These are phyloP conservation scores for Bruguiera parviflora DNA, from an alignment of 345 rosid species.

Conservation along the genomic window DNA sequence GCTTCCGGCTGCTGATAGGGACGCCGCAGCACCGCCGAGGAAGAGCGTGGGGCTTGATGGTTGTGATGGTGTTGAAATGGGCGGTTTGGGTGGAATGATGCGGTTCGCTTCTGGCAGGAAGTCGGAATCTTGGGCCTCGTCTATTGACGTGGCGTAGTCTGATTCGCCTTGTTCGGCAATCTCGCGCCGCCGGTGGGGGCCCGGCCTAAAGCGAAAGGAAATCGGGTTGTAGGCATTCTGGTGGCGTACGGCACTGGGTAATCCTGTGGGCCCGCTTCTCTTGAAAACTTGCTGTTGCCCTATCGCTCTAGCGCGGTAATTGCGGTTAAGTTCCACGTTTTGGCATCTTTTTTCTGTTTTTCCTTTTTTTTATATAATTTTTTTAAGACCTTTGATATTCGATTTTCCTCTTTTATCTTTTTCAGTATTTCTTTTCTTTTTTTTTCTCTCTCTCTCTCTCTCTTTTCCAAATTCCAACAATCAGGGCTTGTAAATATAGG, in stretches of 20 bases:
- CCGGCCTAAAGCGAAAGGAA: background rate
- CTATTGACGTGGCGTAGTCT: constrained; percentile 23
- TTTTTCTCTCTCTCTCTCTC: too few species aligned
- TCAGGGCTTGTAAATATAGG: constrained; percentile 28
- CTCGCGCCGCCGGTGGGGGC: constrained; percentile 20
- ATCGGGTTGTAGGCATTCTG: too few species aligned
- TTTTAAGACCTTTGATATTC: background rate
- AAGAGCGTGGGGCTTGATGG: constrained; percentile 28
- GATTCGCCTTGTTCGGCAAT: constrained; percentile 1
- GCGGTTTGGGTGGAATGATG: constrained; percentile 26
- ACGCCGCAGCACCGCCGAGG: constrained; percentile 13
- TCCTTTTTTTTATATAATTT: background rate
- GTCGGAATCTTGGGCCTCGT: constrained; percentile 20
- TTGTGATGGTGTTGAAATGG: constrained; percentile 1
- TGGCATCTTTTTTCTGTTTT: background rate
- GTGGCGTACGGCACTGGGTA: constrained; percentile 27
- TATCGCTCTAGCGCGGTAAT: constrained; percentile 19
- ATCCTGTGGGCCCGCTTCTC: constrained; percentile 14
- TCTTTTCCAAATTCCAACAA: background rate
- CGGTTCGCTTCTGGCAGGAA: constrained; percentile 31
- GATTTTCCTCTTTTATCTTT: background rate
- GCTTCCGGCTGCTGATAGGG: constrained; percentile 37
- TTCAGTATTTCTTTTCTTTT: background rate
- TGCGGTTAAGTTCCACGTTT: constrained; percentile 2
- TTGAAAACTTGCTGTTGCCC: background rate